Base-by-base conservation (phyloP, 805 yeast genomes). In the Barnettozyma sucrosica region DNA sequence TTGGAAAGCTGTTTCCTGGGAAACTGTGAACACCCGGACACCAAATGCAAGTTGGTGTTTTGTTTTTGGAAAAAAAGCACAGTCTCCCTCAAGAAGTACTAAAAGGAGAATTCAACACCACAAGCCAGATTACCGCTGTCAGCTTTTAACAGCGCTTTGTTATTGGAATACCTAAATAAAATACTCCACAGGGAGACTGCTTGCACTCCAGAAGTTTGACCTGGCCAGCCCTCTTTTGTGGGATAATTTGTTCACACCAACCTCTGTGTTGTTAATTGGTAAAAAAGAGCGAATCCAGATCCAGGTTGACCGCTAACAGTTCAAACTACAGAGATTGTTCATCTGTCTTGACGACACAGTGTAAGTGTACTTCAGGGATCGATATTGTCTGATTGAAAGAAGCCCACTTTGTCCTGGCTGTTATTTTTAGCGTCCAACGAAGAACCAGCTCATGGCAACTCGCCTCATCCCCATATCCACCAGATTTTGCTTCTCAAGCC, bases 1-100 rank as follows among this genome's bases (percentile, higher is more conserved):
- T 13, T 13, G 20, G 19, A 9, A 24, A 13, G 18, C 14, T 16
- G 37, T 39, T 20, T 41, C 37, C 28, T 16, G 9, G n/a, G 25
- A 30, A 20, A 32, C 30, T 16, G 30, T 5, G 7, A 42, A 42
- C 38, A 42, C 28, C 45, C 34, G 36, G 8, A 42, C 45, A 42
- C 39, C 45, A 34, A 6, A 9, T 42, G 19, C n/a, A 21, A 18
- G 30, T 33, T 14, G 26, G n/a, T 23, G 26, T 40, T 40, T 40
- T 19, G 26, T 40, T 40, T 26, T 25, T 13, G 7, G 26, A 23
- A 34, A 34, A 34, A 34, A 34, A 34, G 37, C 21, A n/a, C n/a
- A 16, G 37, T 18, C 18, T 18, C 13, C 13, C 14, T 18, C 11
- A 3, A 19, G 11, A 18, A 21, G 37, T 19, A 21, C 21, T 3